Base-by-base conservation (phyloP, 2,329 filamentous ascomycete genomes). In the Colletotrichum orbiculare region DNA sequence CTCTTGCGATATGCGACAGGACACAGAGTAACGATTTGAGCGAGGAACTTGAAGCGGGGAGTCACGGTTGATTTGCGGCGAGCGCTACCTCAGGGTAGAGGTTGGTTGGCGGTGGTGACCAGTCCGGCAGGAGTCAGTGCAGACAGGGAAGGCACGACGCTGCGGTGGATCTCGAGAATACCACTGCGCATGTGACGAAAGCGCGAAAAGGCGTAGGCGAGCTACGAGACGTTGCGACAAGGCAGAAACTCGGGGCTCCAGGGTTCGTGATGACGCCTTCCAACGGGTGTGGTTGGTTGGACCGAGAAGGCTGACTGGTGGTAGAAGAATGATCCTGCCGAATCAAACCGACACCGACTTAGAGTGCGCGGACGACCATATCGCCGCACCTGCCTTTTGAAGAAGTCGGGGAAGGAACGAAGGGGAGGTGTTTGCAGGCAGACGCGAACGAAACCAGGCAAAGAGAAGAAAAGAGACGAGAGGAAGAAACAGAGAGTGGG, bases 271-370 rank as follows among this genome's bases (percentile, higher is more conserved):
- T 25, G 9, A 35, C 46, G 34, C 6, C 25, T 42, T 9, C 8
- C 38, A 39, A 53, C 4, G 17, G 17, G 15, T 25, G 12, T 47
- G 34, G 50, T 25, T 48, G 50, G 42, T 49, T 39, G 54, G 25
- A 35, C 52, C 52, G 38, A 47, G 41, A 62, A 58, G 42, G 13
- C 39, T 25, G 25, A 25, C 4, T 25, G 25, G 45, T 46, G 5
- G 46, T n/a, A 17, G 39, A 8, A 15, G 47, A 53, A 63, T 15
- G 46, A 54, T 45, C 52, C 35, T 7, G 55, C 49, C 58, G 58
- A 66, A 59, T 66, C 63, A 42, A 57, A 50, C 48, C 47, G 63
- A 63, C 58, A 42, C 53, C 48, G 39, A 37, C 34, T 66, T 59
- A 66, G 42, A 56, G 48, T 42, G 47, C 15, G 39, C 34, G 17